These are phyloP conservation scores for Tetrapisispora iriomotensis DNA, from an alignment of 805 yeast genomes.

Conservation along the genomic window DNA sequence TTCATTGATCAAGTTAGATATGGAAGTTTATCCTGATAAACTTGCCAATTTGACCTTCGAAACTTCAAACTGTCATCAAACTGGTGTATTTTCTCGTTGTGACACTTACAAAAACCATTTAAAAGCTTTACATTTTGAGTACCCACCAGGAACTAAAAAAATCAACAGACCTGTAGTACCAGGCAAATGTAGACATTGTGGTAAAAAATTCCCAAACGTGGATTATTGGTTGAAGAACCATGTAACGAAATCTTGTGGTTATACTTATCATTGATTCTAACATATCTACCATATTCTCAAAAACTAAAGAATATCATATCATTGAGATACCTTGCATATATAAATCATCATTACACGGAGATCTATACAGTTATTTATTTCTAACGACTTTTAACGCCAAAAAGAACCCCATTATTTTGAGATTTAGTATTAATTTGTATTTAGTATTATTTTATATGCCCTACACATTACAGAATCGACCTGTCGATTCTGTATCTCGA, in stretches of 20 bases:
- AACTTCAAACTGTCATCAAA: slow-evolving; percentile 51
- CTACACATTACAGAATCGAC: slow-evolving; percentile 7
- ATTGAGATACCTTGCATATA: slow-evolving; percentile 1
- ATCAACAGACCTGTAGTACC: slow-evolving; percentile 55
- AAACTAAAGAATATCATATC: too few species aligned
- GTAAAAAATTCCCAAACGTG: slow-evolving; percentile 50
- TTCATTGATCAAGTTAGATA: slow-evolving; percentile 22
- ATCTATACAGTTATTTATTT: background rate
- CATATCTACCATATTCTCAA: too few species aligned
- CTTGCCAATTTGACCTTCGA: slow-evolving; percentile 16
- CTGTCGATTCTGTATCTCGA: slow-evolving; percentile 14
- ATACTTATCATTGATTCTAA: slow-evolving; percentile 17
- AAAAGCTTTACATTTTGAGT: slow-evolving; percentile 80
- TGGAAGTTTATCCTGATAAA: slow-evolving; percentile 24
- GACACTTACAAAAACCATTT: slow-evolving; percentile 89
- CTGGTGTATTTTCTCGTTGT: slow-evolving; percentile 80
- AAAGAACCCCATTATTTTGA: background rate
- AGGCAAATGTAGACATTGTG: slow-evolving; percentile 77
- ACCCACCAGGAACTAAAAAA: slow-evolving; percentile 80
- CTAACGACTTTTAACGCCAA: background rate
- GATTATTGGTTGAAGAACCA: slow-evolving; percentile 75
- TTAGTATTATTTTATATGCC: background rate
- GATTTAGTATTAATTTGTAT: background rate
- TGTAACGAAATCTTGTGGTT: slow-evolving; percentile 38
- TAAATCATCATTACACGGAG: background rate